Base-by-base conservation (phyloP, 306 rosid species). In the Citrullus mucosospermus region DNA sequence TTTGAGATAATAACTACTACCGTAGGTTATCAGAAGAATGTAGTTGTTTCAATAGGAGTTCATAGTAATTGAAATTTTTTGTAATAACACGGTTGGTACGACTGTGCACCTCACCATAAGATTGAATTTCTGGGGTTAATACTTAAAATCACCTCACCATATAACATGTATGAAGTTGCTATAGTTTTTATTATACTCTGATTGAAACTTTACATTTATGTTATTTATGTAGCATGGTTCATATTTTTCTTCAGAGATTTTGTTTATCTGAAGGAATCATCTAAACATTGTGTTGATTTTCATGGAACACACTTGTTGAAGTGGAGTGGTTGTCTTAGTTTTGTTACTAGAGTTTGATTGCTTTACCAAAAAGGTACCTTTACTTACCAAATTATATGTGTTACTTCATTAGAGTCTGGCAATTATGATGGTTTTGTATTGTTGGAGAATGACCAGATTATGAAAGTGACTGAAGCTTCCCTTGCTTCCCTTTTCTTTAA, bases 81-180 rank as follows among this genome's bases (percentile, higher is more conserved):
- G 90, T 86, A 89, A 90, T 86, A 91, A 86, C 77, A 76, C 51
- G 76, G 79, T 76, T 80, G 38, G 55, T 84, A 25, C 39, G 15
- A 46, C 77, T 22, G 50, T 54, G 78, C 62, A 34, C 65, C 56
- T 51, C 32, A 75, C 34, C 32, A 7, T 8, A 75, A 18, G 53
- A 76, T 11, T 51, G 76, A 71, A 2, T 44, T 71, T 70, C 12
- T 71, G 25, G 58, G 36, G 58, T 71, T 50, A 71, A 46, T 71
- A 15, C 22, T 25, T 25, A 25, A 25, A 25, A 25, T 25, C 28
- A 25, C 28, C 28, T 25, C 28, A 25, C 28, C 28, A 25, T 25
- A 25, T 25, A 18, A 8, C 20, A 3, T 36, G 14, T 36, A 34
- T 57, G 3, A 60, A 17, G 8, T 60, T 60, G 17, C 66, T 11